Conservation (phyloP, 495 filamentous ascomycete species). For the Parmelia sp. region DNA sequence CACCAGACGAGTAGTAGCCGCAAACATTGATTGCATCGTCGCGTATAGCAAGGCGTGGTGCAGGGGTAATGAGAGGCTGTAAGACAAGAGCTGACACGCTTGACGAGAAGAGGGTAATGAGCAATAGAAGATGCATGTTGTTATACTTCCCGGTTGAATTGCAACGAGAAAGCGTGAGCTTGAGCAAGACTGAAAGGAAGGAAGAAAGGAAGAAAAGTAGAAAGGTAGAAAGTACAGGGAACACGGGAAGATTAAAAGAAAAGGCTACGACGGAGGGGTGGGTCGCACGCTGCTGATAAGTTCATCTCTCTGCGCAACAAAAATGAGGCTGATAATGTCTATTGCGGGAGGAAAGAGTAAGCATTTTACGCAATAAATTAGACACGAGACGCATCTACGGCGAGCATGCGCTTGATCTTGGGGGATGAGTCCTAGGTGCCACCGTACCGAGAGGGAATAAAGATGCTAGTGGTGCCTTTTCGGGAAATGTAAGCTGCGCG, state of each 20-base stretch:
- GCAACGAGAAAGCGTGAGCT: not conserved
- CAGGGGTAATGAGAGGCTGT: constrained; percentile 7
- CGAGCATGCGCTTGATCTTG: not conserved
- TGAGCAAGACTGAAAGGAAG: not conserved
- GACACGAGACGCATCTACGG: not conserved
- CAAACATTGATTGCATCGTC: not conserved
- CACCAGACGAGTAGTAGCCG: not conserved
- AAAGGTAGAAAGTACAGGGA: not conserved
- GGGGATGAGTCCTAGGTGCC: not conserved
- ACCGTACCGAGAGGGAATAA: not conserved
- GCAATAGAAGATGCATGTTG: not conserved
- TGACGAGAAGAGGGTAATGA: not conserved
- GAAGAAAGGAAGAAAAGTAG: too few relatives aligned
- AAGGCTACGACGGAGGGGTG: not conserved
- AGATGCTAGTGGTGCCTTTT: not conserved
- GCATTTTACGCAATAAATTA: not conserved
- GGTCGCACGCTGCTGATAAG: not conserved
- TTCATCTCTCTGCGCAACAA: not conserved
- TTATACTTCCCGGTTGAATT: not conserved
- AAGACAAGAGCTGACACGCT: not conserved
- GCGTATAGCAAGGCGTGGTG: not conserved
- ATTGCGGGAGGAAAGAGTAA: not conserved
- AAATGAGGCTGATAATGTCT: constrained; percentile 2
- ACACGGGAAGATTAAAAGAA: not conserved
- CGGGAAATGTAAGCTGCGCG: not conserved